Evolutionary conservation across 1,139 yeast genomes (phyloP).

Genomic region (Pichia sp.): DNA sequence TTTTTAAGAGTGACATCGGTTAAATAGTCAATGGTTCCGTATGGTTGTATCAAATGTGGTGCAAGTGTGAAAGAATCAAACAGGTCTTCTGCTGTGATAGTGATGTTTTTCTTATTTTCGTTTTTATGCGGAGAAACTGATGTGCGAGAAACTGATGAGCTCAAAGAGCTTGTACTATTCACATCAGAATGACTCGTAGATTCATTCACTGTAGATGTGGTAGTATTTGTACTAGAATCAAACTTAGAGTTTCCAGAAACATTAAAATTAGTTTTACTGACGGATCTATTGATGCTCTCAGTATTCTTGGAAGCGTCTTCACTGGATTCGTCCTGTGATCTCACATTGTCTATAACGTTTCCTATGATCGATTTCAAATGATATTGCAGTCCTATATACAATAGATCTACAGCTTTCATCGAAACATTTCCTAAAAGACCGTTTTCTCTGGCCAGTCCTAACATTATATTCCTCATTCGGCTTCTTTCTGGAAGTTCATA

Average conservation of each 20-base stretch:
- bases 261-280: not conserved
- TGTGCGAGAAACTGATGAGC: no score
- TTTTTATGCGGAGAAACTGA: no score
- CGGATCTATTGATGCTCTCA: not conserved
- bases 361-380: constrained; percentile 72
- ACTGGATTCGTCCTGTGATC: constrained; percentile 17
- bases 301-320: not conserved
- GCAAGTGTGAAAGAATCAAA: constrained; percentile 53
- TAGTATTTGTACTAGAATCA: not conserved
- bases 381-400: constrained; percentile 69
- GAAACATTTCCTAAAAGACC: constrained; percentile 82
- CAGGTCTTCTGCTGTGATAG: constrained; percentile 57
- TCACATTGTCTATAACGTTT: constrained; percentile 63
- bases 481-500: constrained; percentile 81
- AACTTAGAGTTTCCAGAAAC: not conserved
- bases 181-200: not conserved
- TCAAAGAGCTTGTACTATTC: no score
- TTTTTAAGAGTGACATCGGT: constrained; percentile 35
- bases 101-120: constrained; percentile 23
- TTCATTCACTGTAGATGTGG: not conserved
- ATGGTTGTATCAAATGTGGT: constrained; percentile 63
- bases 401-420: constrained; percentile 65
- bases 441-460: constrained; percentile 83
- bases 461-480: constrained; percentile 57
- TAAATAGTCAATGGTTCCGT: constrained; percentile 39